phyloP scores from a whole-genome alignment of 257 asterid species.

The Solanum chilense region DNA sequence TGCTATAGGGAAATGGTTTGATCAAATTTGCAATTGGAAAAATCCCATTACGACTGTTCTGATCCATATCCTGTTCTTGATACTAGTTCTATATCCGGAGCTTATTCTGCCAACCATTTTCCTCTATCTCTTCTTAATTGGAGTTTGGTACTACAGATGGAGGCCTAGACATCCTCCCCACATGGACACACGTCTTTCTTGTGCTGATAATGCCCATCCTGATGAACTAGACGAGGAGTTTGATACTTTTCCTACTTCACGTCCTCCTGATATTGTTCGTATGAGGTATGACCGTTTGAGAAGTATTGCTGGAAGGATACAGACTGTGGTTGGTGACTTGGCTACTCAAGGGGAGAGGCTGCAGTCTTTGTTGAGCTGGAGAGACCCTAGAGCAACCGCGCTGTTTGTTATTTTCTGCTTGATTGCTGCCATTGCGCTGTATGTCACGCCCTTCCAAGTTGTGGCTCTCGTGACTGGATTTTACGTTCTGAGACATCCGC shows the following conservation, averaged over 20 bases:
- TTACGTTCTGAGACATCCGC: slow-evolving; percentile 57
- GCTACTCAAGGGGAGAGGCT: slow-evolving; percentile 82
- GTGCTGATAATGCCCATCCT: slow-evolving; percentile 51
- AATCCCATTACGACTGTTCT: slow-evolving; percentile 60
- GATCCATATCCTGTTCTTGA: slow-evolving; percentile 51
- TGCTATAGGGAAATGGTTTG: slow-evolving; percentile 56
- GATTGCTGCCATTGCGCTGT: slow-evolving; percentile 44
- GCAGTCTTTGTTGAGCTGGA: slow-evolving; percentile 62
- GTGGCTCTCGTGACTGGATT: slow-evolving; percentile 53
- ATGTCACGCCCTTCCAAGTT: slow-evolving; percentile 60
- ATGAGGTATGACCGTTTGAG: slow-evolving; percentile 69
- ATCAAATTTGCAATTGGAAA: slow-evolving; percentile 66
- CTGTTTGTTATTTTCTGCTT: slow-evolving; percentile 56
- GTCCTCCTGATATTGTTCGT: slow-evolving; percentile 43
- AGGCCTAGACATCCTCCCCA: slow-evolving; percentile 66
- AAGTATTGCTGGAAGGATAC: slow-evolving; percentile 63
- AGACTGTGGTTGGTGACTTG: slow-evolving; percentile 64
- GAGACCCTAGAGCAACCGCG: slow-evolving; percentile 68
- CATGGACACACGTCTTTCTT: slow-evolving; percentile 62
- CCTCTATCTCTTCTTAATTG: slow-evolving; percentile 51
- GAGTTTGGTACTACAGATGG: slow-evolving; percentile 68
- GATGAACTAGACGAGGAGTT: slow-evolving; percentile 68
- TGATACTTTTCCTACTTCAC: slow-evolving; percentile 54
- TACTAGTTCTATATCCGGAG: slow-evolving; percentile 59
- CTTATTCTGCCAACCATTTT: slow-evolving; percentile 53